A percentile compares a stretch with the other conserved stretches of the same genome.
phyloP scores from a whole-genome alignment of 805 yeast genomes.

The Candida nonsorbophila region DNA sequence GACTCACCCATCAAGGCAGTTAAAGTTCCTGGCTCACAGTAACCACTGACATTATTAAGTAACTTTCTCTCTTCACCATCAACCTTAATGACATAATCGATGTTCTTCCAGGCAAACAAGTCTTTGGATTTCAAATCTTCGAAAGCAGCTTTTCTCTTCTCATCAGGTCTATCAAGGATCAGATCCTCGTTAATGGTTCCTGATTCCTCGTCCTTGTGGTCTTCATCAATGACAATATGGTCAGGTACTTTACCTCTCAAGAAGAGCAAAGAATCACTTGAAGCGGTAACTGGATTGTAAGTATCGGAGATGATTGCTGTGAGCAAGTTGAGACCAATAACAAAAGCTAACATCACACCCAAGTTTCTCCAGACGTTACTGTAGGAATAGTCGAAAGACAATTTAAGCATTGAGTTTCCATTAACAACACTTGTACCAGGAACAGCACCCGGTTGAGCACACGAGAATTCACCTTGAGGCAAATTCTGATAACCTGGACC shows the following conservation, averaged over 20 bases:
- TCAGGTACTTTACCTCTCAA: constrained; percentile 19
- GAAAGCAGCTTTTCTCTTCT: constrained; percentile 16
- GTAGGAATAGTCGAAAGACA: constrained; percentile 47
- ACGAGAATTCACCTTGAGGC: constrained; percentile 37
- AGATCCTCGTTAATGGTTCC: constrained; percentile 9
- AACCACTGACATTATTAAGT: constrained; percentile 47
- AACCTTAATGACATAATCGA: constrained; percentile 31
- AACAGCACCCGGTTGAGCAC: constrained; percentile 55
- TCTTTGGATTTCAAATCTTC: constrained; percentile 25
- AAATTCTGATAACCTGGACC: constrained; percentile 48
- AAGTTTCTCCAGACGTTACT: constrained; percentile 75
- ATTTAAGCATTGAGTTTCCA: constrained; percentile 54
- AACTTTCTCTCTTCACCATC: constrained; percentile 31
- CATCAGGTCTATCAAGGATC: constrained; percentile 20
- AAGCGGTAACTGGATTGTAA: constrained; percentile 21
- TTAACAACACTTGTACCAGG: constrained; percentile 48
- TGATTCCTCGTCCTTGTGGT: constrained; percentile 20
- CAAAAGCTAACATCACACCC: constrained; percentile 56
- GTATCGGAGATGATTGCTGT: constrained; percentile 10
- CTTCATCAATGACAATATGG: constrained; percentile 24
- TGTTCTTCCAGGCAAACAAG: constrained; percentile 36
- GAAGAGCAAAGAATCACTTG: constrained; percentile 26
- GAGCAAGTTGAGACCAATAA: constrained; percentile 35
- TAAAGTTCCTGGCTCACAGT: constrained; percentile 77
- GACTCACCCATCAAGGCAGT: constrained; percentile 84